A percentile compares a stretch with the other conserved stretches of the same genome.
Evolutionary conservation across 2,329 filamentous ascomycete genomes (phyloP).

Genomic region (Fusarium succisae): DNA sequence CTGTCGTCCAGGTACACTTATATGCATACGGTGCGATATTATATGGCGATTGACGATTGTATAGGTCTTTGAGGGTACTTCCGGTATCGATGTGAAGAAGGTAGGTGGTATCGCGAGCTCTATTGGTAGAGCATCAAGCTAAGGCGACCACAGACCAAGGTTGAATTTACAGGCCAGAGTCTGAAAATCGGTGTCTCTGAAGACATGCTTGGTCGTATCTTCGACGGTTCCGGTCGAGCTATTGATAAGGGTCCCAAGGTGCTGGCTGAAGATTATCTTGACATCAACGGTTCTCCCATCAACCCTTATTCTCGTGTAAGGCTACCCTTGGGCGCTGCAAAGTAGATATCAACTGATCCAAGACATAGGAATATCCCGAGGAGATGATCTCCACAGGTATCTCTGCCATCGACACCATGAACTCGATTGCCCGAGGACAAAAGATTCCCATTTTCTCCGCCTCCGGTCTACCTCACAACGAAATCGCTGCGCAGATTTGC

Average conservation of each 20-base stretch:
- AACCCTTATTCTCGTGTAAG: conserved; percentile 96
- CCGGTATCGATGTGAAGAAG: conserved; percentile 99
- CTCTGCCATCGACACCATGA: conserved; percentile 98
- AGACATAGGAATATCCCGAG: conserved; percentile 87
- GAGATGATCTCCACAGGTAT: conserved; percentile 99
- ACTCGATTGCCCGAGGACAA: conserved; percentile 96
- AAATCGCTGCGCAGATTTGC: conserved; percentile 99
- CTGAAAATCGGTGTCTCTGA: conserved; percentile 99
- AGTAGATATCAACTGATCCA: conserved; percentile 14
- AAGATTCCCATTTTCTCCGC: conserved; percentile 99
- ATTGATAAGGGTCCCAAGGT: conserved; percentile 99
- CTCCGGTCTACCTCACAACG: conserved; percentile 97
- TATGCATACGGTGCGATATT: conserved; percentile 9
- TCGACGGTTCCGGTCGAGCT: conserved; percentile 95
- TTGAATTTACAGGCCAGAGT: conserved; percentile 96
- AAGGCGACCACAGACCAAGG: conserved; percentile 75
- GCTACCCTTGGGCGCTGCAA: conserved; percentile 2
- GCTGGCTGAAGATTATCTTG: conserved; percentile 95
- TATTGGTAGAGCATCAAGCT: conserved; percentile 31
- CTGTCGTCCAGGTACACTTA: conserved; percentile 85
- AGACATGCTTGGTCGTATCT: conserved; percentile 99
- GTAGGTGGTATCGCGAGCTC: conserved; percentile 55
- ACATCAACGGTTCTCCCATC: conserved; percentile 99
- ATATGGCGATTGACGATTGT: conserved; percentile 38
- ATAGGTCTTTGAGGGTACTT: conserved; percentile 96